Evolutionary conservation across 768 basidiomycete genomes (phyloP).

Genomic region (Panaeolus papilionaceus): DNA sequence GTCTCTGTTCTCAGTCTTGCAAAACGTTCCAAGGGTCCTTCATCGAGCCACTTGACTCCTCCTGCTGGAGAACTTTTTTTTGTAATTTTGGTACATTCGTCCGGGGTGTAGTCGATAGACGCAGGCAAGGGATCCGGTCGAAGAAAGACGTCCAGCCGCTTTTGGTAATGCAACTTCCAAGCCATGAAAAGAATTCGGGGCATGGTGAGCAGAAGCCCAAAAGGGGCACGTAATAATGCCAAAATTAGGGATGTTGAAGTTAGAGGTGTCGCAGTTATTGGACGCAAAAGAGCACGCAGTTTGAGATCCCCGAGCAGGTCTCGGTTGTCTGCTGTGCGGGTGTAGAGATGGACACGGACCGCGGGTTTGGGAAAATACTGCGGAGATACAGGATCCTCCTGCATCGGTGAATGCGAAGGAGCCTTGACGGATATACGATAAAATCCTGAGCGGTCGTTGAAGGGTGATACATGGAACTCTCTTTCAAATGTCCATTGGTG

Average conservation of each 20-base stretch:
- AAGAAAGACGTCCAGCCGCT: slow-evolving; percentile 59
- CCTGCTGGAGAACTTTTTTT: slow-evolving; percentile 25
- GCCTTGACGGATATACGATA: slow-evolving; percentile 62
- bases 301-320: slow-evolving; percentile 46
- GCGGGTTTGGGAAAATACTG: slow-evolving; percentile 34
- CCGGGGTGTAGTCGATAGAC: slow-evolving; percentile 16
- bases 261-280: slow-evolving; percentile 44
- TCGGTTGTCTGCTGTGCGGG: slow-evolving; percentile 26
- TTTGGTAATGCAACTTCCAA: slow-evolving; percentile 63
- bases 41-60: slow-evolving; percentile 43
- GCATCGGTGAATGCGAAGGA: slow-evolving; percentile 47
- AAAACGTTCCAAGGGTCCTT: slow-evolving; percentile 39
- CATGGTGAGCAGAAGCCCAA: slow-evolving; percentile 59
- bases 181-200: slow-evolving; percentile 70
- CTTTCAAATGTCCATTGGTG: slow-evolving; percentile 72
- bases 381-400: slow-evolving; percentile 23
- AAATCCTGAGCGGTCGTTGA: slow-evolving; percentile 73
- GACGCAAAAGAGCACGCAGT: slow-evolving; percentile 55
- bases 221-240: slow-evolving; percentile 50
- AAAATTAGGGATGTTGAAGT: slow-evolving; percentile 43
- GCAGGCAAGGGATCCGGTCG: slow-evolving; percentile 61
- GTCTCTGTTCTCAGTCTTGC: slow-evolving; percentile 37
- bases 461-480: slow-evolving; percentile 78
- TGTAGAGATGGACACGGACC: slow-evolving; percentile 49
- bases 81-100: slow-evolving; percentile 24